Percentiles rank a stretch among this genome's conserved stretches.
Conservation (phyloP, 306 rosid species). For the Sicyos edulis region DNA sequence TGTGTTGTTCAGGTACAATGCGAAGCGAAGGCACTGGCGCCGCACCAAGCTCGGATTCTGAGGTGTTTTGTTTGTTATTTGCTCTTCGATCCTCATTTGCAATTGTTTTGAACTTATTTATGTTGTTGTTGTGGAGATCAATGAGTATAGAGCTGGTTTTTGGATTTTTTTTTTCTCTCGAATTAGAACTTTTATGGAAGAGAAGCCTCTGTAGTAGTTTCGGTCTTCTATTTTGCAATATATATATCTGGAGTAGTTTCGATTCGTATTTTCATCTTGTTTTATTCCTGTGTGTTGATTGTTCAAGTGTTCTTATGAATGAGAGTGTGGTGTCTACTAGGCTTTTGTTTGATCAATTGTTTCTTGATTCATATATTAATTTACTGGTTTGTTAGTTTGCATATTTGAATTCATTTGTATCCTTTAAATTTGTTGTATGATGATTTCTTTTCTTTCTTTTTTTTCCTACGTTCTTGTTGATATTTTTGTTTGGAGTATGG, state of each 20-base stretch:
- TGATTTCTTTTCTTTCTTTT: not conserved
- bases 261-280: not conserved
- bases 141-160: not conserved
- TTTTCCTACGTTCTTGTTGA: too few relatives aligned
- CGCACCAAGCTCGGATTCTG: slow-evolving; percentile 54
- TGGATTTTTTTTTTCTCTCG: not conserved
- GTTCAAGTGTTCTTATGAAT: not conserved
- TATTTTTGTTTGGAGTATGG: not conserved
- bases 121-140: not conserved
- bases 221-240: too few relatives aligned
- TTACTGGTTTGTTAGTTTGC: not conserved
- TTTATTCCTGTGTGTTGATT: not conserved
- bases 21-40: slow-evolving; percentile 59
- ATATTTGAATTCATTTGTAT: not conserved
- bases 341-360: not conserved
- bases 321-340: not conserved
- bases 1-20: slow-evolving; percentile 38
- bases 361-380: not conserved
- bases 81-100: slow-evolving; percentile 1
- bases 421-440: not conserved
- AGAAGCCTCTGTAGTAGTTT: not conserved
- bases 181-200: not conserved
- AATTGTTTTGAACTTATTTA: not conserved
- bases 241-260: not conserved
- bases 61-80: slow-evolving; percentile 18